phyloP scores from a whole-genome alignment of 1,139 yeast genomes.

The Yamadazyma blattariae region DNA sequence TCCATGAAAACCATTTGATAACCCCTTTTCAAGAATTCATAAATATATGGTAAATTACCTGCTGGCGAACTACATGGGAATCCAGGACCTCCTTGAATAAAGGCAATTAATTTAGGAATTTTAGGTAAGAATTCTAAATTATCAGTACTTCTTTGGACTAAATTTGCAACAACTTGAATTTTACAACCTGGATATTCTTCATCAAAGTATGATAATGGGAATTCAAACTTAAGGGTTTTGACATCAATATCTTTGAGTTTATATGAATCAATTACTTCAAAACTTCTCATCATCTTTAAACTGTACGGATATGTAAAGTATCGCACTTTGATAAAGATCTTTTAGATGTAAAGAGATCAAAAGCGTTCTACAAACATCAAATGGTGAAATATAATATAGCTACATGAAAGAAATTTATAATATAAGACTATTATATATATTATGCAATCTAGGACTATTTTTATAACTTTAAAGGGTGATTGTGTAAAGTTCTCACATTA shows the following conservation, averaged over 20 bases:
- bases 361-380: no score
- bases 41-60: conserved; percentile 30
- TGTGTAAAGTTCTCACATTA: no score
- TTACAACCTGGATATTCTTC: conserved; percentile 8
- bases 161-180: conserved; percentile 31
- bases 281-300: conserved; percentile 7
- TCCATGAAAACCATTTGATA: conserved; percentile 50
- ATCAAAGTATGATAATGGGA: conserved; percentile 27
- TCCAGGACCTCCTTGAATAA: conserved; percentile 62
- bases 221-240: conserved; percentile 22
- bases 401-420: no score
- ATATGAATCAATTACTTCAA: conserved; percentile 25
- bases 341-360: no score
- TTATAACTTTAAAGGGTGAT: no score
- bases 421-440: no score
- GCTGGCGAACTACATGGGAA: conserved; percentile 43
- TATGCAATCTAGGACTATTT: no score
- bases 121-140: conserved; percentile 20
- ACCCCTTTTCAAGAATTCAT: conserved; percentile 39
- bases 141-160: conserved; percentile 30
- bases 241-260: conserved; percentile 25
- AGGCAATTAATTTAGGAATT: conserved; percentile 35
- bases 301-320: no score
- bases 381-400: no score
- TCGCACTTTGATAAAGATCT: no score